Conservation (phyloP, 2,329 filamentous ascomycete species). For the Exophiala alcalophila region DNA sequence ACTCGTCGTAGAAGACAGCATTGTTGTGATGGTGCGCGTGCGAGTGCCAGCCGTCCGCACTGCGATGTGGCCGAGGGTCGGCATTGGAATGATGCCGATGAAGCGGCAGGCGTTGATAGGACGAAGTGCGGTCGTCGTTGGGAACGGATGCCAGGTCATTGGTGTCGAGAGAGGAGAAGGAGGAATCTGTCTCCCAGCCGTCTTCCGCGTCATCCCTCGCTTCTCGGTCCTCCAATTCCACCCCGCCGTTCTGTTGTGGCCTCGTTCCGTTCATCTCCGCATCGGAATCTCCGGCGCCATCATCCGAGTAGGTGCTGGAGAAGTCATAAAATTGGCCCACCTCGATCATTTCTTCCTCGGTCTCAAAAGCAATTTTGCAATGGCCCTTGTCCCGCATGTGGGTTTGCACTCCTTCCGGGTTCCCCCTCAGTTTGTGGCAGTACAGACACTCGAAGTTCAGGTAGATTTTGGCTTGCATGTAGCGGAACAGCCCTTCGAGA, state of each 20-base stretch:
- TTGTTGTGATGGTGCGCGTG: constrained; percentile 73
- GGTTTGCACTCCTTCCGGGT: constrained; percentile 77
- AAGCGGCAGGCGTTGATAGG: constrained; percentile 68
- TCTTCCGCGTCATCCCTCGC: constrained; percentile 64
- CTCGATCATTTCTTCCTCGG: constrained; percentile 84
- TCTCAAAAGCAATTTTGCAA: constrained; percentile 91
- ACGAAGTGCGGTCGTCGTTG: constrained; percentile 67
- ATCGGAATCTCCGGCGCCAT: constrained; percentile 60
- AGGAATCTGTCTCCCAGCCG: constrained; percentile 94
- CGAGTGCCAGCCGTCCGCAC: constrained; percentile 75
- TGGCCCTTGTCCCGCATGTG: constrained; percentile 97
- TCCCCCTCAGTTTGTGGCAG: constrained; percentile 79
- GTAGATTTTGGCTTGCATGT: constrained; percentile 76
- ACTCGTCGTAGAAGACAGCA: constrained; percentile 85
- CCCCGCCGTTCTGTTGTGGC: constrained; percentile 55
- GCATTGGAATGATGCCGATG: constrained; percentile 72
- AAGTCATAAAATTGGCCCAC: constrained; percentile 98
- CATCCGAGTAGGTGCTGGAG: constrained; percentile 88
- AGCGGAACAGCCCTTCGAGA: constrained; percentile 73
- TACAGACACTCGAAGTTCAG: constrained; percentile 80
- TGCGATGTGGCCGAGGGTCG: constrained; percentile 69
- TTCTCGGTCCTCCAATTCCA: constrained; percentile 50
- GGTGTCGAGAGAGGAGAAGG: constrained; percentile 81
- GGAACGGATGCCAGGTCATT: constrained; percentile 75
- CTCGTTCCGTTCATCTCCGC: constrained; percentile 51